A percentile compares a stretch with the other conserved stretches of the same genome.
These are phyloP conservation scores for Ceratocystis colombiana DNA, from an alignment of 2,329 filamentous ascomycete species.

Conservation along the genomic window DNA sequence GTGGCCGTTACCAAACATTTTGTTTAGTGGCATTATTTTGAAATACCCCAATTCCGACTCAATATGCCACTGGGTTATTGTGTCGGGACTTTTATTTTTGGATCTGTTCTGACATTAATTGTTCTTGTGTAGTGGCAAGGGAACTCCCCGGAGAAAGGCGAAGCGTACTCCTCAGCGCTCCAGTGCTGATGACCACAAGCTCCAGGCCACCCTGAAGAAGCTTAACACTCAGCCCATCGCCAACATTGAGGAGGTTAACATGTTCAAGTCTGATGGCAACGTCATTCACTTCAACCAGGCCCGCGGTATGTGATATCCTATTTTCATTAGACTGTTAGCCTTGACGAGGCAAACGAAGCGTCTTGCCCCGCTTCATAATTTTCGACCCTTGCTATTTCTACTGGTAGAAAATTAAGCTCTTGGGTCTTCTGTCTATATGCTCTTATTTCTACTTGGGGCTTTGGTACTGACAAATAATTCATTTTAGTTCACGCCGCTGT, in stretches of 20 bases:
- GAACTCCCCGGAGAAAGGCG: slow-evolving; percentile 91
- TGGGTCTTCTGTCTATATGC: neutral
- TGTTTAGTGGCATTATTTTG: slow-evolving; percentile 6
- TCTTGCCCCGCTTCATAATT: slow-evolving; percentile 12
- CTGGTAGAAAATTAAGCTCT: neutral
- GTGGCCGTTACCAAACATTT: slow-evolving; percentile 30
- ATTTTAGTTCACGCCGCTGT: slow-evolving; percentile 83
- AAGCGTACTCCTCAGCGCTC: slow-evolving; percentile 94
- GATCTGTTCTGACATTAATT: slow-evolving; percentile 19
- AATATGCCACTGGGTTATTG: neutral
- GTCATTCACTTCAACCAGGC: slow-evolving; percentile 98
- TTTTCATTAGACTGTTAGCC: slow-evolving; percentile 6
- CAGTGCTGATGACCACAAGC: slow-evolving; percentile 98
- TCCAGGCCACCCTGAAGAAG: slow-evolving; percentile 95
- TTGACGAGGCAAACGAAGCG: neutral
- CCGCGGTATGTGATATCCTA: slow-evolving; percentile 60
- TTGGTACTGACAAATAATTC: slow-evolving; percentile 4
- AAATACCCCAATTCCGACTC: neutral
- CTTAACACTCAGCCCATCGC: slow-evolving; percentile 99
- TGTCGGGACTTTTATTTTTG: slow-evolving; percentile 21
- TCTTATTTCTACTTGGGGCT: neutral
- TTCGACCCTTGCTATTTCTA: neutral
- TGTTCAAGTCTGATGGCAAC: slow-evolving; percentile 99
- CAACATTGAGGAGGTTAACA: slow-evolving; percentile 99
- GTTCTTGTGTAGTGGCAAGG: slow-evolving; percentile 63